Percentiles rank a stretch among this genome's conserved stretches.
Evolutionary conservation across 805 yeast genomes (phyloP).

Genomic region (Candida piceae): DNA sequence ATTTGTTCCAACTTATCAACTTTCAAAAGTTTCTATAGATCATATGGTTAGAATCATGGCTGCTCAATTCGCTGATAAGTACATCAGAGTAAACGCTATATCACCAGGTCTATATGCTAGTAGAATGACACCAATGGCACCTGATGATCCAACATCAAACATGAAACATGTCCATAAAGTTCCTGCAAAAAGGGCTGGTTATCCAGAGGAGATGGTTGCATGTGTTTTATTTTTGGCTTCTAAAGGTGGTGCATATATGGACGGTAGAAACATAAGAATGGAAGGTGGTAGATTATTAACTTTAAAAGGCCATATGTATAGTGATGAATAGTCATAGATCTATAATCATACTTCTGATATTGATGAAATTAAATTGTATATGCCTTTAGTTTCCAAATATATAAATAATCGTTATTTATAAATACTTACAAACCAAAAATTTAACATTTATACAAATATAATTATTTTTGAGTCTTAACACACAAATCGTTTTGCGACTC

Average conservation of each 20-base stretch:
- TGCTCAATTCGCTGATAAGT: constrained; percentile 22
- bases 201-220: constrained; percentile 19
- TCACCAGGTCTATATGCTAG: constrained; percentile 21
- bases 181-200: constrained; percentile 20
- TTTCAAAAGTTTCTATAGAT: constrained; percentile 18
- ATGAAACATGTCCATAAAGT: constrained; percentile 14
- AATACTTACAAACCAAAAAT: too few relatives aligned
- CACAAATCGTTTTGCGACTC: too few relatives aligned
- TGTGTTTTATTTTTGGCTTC: constrained; percentile 16
- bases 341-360: too few relatives aligned
- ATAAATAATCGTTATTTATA: too few relatives aligned
- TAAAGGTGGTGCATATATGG: constrained; percentile 23
- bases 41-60: constrained; percentile 26
- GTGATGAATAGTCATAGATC: constrained; percentile 21
- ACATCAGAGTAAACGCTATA: constrained; percentile 20
- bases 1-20: constrained; percentile 21
- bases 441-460: too few relatives aligned
- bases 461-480: too few relatives aligned
- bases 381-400: too few relatives aligned
- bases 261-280: constrained; percentile 20
- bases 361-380: too few relatives aligned
- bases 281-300: constrained; percentile 21
- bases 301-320: constrained; percentile 19
- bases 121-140: constrained; percentile 20
- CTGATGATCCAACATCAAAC: constrained; percentile 19